Evolutionary conservation across 306 rosid species (phyloP).

Genomic region (Macrotyloma uniflorum): DNA sequence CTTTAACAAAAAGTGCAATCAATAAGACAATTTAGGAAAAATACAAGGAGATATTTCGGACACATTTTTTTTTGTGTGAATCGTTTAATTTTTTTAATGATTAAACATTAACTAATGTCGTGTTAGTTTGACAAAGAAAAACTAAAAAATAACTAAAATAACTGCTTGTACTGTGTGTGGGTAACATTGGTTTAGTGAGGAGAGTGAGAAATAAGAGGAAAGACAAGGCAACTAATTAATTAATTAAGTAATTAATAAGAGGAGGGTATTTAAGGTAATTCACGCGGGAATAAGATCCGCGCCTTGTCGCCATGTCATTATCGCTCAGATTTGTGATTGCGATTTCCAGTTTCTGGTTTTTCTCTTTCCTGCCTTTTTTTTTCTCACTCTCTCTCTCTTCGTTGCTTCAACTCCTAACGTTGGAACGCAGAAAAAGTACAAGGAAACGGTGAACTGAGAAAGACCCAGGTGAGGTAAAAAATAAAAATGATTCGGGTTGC

Average conservation of each 20-base stretch:
- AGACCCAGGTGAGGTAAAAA: neutral
- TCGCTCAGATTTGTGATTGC: constrained; percentile 80
- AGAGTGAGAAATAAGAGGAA: neutral
- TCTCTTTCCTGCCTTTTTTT: neutral
- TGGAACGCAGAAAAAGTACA: neutral
- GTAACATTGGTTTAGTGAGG: neutral
- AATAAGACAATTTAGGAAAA: neutral
- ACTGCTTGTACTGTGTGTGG: constrained; percentile 26
- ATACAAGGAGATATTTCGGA: neutral
- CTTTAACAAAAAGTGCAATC: neutral
- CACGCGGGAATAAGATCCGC: constrained; percentile 62
- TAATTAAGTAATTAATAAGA: neutral
- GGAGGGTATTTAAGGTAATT: constrained; percentile 42
- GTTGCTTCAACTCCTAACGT: constrained; percentile 1
- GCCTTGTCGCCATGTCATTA: constrained; percentile 68
- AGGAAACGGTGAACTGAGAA: constrained; percentile 16
- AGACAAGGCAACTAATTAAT: constrained; percentile 26
- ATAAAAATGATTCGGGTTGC: neutral
- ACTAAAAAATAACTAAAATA: constrained; percentile 29
- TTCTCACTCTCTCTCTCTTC: constrained; percentile 9
- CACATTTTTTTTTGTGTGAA: neutral
- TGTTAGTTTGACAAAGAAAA: neutral
- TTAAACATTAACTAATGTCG: neutral
- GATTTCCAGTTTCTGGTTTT: constrained; percentile 48
- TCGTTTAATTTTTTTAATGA: neutral